Evolutionary conservation across 202 grass and related monocot species (phyloP).

Genomic region (Carex sylvatica): DNA sequence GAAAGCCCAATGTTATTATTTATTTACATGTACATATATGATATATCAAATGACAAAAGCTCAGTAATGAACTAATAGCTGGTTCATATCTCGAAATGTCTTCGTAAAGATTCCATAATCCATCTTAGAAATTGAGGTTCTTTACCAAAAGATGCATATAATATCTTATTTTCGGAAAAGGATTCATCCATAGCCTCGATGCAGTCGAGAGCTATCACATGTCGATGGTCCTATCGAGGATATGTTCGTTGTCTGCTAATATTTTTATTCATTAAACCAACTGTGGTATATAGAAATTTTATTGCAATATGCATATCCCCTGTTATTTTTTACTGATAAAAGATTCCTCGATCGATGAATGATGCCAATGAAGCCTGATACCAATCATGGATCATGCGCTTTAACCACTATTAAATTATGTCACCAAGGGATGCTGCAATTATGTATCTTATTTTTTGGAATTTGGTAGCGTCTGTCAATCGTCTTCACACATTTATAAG

Average conservation of each 20-base stretch:
- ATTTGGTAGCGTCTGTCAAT: not conserved
- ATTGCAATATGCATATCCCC: not conserved
- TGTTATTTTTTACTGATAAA: not conserved
- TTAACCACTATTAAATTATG: conserved; percentile 4
- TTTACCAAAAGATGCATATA: not conserved
- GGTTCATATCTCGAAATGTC: not conserved
- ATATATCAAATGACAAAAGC: not conserved
- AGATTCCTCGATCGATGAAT: not conserved
- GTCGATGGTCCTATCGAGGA: conserved; percentile 1
- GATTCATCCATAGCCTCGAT: not conserved
- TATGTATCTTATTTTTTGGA: not conserved
- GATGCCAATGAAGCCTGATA: not conserved
- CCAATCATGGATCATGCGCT: not conserved
- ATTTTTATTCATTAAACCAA: not conserved
- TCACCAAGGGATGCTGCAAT: conserved; percentile 5
- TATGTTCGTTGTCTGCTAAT: not conserved
- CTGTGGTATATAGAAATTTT: not conserved
- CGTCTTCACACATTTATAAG: not conserved
- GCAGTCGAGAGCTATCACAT: not conserved
- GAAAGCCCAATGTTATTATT: not conserved
- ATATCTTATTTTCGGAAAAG: not conserved
- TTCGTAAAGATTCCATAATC: not conserved
- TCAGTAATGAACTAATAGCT: not conserved
- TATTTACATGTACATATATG: not conserved
- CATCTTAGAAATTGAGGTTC: not conserved